Evolutionary conservation across 1,139 yeast genomes (phyloP).

Genomic region (Hyphopichia wangnamkhiaoensis): DNA sequence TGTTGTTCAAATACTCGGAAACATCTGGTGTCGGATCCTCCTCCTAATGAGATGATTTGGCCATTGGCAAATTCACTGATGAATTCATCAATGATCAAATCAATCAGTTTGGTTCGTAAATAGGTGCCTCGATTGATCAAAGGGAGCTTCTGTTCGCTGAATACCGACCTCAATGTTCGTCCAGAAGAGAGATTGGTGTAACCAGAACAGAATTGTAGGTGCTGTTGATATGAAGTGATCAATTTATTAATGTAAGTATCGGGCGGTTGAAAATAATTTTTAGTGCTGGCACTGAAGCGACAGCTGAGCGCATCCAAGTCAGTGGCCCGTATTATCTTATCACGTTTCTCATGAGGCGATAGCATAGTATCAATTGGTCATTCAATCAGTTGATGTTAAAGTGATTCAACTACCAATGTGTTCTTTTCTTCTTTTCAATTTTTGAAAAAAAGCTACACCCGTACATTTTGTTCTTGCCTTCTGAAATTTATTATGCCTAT

Average conservation of each 20-base stretch:
- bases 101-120: slow-evolving; percentile 67
- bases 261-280: slow-evolving; percentile 49
- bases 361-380: slow-evolving; percentile 29
- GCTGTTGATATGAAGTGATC: slow-evolving; percentile 38
- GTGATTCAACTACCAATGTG: not conserved
- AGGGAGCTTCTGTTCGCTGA: slow-evolving; percentile 61
- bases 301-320: slow-evolving; percentile 86
- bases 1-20: slow-evolving; percentile 47
- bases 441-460: too few species aligned
- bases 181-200: slow-evolving; percentile 42
- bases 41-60: slow-evolving; percentile 83
- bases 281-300: slow-evolving; percentile 57
- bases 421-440: not conserved
- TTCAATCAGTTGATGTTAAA: too few species aligned
- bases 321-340: slow-evolving; percentile 63
- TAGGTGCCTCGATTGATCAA: slow-evolving; percentile 83
- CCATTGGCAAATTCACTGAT: slow-evolving; percentile 32
- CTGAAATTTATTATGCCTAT: too few species aligned
- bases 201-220: slow-evolving; percentile 41
- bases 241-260: slow-evolving; percentile 54
- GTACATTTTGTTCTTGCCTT: too few species aligned
- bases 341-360: slow-evolving; percentile 40
- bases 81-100: slow-evolving; percentile 53
- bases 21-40: slow-evolving; percentile 93
- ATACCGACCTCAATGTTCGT: slow-evolving; percentile 41